A percentile compares a stretch with the other conserved stretches of the same genome.
Evolutionary conservation across 495 filamentous ascomycete species (phyloP).

Genomic region (Hypoxylon fuscum): DNA sequence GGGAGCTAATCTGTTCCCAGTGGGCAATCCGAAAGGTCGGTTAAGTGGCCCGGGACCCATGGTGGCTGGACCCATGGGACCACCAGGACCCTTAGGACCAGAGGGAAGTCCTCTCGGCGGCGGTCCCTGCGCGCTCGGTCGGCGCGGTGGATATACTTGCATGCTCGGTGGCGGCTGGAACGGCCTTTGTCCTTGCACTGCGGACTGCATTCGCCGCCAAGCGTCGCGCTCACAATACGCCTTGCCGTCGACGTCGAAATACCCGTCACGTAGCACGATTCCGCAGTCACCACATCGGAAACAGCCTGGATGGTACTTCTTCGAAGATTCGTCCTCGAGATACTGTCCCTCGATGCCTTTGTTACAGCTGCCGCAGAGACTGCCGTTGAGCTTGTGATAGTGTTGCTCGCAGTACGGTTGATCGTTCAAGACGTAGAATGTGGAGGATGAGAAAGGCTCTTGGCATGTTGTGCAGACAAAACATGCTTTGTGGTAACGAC

Average conservation of each 20-base stretch:
- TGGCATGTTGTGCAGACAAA: conserved; percentile 90
- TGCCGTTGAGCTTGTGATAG: conserved; percentile 91
- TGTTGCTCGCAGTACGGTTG: conserved; percentile 90
- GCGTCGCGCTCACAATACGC: conserved; percentile 89
- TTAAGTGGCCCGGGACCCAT: conserved; percentile 23
- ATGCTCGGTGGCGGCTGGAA: conserved; percentile 45
- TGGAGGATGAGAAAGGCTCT: conserved; percentile 82
- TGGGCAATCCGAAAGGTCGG: conserved; percentile 41
- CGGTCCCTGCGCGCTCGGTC: conserved; percentile 44
- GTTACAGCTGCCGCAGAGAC: conserved; percentile 81
- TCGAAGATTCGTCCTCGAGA: conserved; percentile 79
- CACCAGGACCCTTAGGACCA: conserved; percentile 26
- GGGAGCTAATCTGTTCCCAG: conserved; percentile 43
- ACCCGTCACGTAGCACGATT: conserved; percentile 69
- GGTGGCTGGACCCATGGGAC: too few relatives aligned
- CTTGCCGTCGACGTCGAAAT: conserved; percentile 62
- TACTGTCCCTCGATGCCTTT: conserved; percentile 93
- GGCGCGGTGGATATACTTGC: conserved; percentile 46
- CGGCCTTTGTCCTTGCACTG: conserved; percentile 43
- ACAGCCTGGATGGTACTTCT: conserved; percentile 88
- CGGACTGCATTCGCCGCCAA: conserved; percentile 63
- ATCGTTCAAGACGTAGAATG: conserved; percentile 92
- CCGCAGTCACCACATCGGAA: conserved; percentile 79
- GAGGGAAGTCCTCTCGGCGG: conserved; percentile 47
- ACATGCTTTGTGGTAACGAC: conserved; percentile 91